Conservation (phyloP, 1,284 basidiomycete genomes). For the Fomitiporia mediterranea region DNA sequence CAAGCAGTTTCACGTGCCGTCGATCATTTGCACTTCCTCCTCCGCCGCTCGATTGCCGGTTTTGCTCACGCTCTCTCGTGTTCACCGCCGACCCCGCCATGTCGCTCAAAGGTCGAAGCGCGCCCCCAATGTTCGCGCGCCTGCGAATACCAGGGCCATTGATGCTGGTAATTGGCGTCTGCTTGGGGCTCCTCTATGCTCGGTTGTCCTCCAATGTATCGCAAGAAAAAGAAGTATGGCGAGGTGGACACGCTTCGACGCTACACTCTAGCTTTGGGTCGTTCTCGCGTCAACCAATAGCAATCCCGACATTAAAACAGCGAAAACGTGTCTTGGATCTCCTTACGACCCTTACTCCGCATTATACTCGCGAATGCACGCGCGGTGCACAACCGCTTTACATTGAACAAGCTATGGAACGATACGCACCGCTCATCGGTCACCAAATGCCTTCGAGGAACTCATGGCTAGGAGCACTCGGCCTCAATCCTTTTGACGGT, state of each 20-base stretch:
- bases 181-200: constrained; percentile 19
- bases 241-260: constrained; percentile 44
- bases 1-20: background rate
- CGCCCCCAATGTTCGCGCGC: background rate
- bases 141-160: constrained; percentile 17
- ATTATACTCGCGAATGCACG: constrained; percentile 90
- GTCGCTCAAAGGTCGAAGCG: constrained; percentile 6
- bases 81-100: constrained; percentile 4
- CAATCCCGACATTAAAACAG: constrained; percentile 72
- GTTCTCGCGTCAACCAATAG: constrained; percentile 54
- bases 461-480: constrained; percentile 58
- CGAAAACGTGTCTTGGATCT: constrained; percentile 81
- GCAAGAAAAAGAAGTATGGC: constrained; percentile 38
- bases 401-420: constrained; percentile 75
- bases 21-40: constrained; percentile 1
- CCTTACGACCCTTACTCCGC: constrained; percentile 78
- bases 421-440: constrained; percentile 80
- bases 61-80: background rate
- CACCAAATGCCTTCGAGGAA: constrained; percentile 56
- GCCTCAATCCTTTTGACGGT: constrained; percentile 41
- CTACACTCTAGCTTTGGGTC: constrained; percentile 33
- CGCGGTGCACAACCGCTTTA: constrained; percentile 80
- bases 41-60: background rate
- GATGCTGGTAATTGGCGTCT: constrained; percentile 18
- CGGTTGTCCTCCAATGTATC: constrained; percentile 9